Evolutionary conservation across 176 grass and related monocot genomes (phyloP), one percentile per base, ranked within the genome.

Genomic region (Poa pratensis): DNA sequence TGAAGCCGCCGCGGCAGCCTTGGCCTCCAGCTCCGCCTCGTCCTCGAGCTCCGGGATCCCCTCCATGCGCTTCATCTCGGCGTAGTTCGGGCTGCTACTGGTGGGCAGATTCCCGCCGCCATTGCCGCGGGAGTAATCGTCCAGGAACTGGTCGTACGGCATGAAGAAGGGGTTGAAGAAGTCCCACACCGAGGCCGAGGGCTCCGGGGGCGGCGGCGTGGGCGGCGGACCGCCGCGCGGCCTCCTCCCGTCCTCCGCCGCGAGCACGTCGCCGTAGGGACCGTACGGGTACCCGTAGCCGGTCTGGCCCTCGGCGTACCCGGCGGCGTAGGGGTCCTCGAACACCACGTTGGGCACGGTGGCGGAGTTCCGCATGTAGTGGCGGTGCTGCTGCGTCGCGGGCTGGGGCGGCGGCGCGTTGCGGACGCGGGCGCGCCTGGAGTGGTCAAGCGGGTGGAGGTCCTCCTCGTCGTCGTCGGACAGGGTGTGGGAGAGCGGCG

Each of bases 11-110:
- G 40, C 75, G 0, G 77, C 49, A 18, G 62, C 27, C 30, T 27
- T 20, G 30, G 55, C 51, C 83, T 79, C 87, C 66, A 91, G 10
- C 30, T 89, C 85, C 26, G 79, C 63, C 75, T 96, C 97, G 79
- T 94, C 92, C 73, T 99, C 97, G 14, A 99, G 92, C 20, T 99
- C 94, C 45, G 97, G 97, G 35, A 99, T 94, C 12, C 97, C 96
- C 86, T 99, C 97, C 87, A 81, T 78, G 90, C 82, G 82, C 82
- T 91, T 83, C 37, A 99, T 51, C 22, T 90, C 91, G 67, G 68
- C 77, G 43, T 88, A 90, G 53, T 90, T 90, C 52, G 97, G 84
- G 84, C 94, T 82, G 84, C 88, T 92, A 27, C 70, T 45, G 13
- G 75, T 75, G 82, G 72, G 91, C 82, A 82, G 19, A 64, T 70